phyloP scores from a whole-genome alignment of 192 early-diverging fungal genomes.

The Fimicolochytrium jonesii region DNA sequence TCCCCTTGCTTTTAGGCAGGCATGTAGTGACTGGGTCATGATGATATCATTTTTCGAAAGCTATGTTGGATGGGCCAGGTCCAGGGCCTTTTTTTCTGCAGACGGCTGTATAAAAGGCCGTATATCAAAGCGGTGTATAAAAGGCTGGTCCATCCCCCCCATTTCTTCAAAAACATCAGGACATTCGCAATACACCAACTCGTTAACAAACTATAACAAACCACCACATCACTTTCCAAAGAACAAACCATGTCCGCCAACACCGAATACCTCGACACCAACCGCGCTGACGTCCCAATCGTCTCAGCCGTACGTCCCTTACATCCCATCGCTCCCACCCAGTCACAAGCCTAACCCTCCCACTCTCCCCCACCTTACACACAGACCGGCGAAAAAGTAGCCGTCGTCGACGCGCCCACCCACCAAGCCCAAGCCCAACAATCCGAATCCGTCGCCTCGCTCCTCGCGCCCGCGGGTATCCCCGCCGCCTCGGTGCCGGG shows the following conservation, averaged over 20 bases:
- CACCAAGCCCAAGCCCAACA: constrained; percentile 1
- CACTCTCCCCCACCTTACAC: background rate
- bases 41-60: no score
- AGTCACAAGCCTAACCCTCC: background rate
- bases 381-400: constrained; percentile 6
- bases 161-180: no score
- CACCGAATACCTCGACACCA: constrained; percentile 19
- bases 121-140: no score
- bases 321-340: background rate
- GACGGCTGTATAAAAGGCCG: no score
- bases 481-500: background rate
- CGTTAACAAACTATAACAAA: no score
- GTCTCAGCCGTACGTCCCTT: constrained; percentile 2
- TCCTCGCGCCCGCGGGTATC: background rate
- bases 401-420: background rate
- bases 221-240: background rate
- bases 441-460: no score
- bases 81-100: no score
- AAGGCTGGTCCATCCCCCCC: no score
- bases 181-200: no score
- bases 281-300: constrained; percentile 5
- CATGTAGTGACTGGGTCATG: no score
- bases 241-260: constrained; percentile 9
- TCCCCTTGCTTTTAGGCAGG: no score
- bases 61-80: no score